phyloP scores from a whole-genome alignment of 169 alveolate species.

The Cryptosporidium andersoni region DNA sequence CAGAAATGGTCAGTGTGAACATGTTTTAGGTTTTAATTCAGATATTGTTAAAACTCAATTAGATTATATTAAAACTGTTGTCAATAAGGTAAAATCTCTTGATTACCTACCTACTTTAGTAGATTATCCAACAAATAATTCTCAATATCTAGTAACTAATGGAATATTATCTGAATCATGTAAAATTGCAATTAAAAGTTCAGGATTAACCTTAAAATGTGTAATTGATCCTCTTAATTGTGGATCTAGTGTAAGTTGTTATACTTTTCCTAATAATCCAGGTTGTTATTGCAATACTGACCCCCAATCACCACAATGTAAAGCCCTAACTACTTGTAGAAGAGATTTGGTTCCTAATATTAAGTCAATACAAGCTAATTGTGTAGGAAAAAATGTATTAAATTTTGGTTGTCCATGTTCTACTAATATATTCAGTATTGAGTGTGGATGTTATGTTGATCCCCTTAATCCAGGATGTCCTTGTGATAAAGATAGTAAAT shows the following conservation, averaged over 20 bases:
- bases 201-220: constrained; percentile 41
- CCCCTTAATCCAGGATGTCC: constrained; percentile 68
- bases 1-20: constrained; percentile 54
- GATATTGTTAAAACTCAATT: constrained; percentile 23
- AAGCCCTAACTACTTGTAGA: constrained; percentile 33
- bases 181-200: constrained; percentile 23
- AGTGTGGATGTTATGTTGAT: constrained; percentile 52
- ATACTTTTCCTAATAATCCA: constrained; percentile 36
- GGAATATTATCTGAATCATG: constrained; percentile 28
- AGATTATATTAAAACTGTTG: constrained; percentile 34
- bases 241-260: constrained; percentile 6
- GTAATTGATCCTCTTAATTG: constrained; percentile 46
- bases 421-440: constrained; percentile 43
- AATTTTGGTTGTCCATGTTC: constrained; percentile 53
- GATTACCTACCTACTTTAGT: neutral
- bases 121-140: neutral
- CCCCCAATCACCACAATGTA: constrained; percentile 17
- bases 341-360: constrained; percentile 8
- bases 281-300: constrained; percentile 35
- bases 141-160: neutral
- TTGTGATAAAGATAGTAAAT: constrained; percentile 31
- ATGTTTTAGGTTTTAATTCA: constrained; percentile 42
- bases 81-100: neutral
- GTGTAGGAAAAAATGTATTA: constrained; percentile 36
- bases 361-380: constrained; percentile 11